Evolutionary conservation across 805 yeast species (phyloP).

Genomic region (Yamadazyma nakazawae): DNA sequence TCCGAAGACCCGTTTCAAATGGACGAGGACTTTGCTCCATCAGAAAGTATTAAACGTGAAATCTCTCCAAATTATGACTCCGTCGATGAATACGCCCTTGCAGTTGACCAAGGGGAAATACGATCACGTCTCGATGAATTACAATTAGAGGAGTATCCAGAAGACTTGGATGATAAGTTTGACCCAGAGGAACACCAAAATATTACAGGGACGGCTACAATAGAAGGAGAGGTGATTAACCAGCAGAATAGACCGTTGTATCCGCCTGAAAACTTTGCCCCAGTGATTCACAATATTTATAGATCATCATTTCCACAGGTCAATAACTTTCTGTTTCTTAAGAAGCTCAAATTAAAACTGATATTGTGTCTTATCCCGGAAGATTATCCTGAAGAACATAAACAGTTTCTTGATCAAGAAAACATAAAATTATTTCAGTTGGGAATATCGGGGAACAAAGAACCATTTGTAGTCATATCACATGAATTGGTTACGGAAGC

Average conservation of each 20-base stretch:
- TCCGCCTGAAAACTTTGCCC: conserved; percentile 91
- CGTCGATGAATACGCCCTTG: conserved; percentile 9
- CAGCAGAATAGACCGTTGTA: conserved; percentile 25
- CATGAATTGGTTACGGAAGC: conserved; percentile 74
- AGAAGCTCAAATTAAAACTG: conserved; percentile 61
- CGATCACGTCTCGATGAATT: conserved; percentile 31
- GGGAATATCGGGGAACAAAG: conserved; percentile 94
- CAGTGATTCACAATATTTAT: conserved; percentile 71
- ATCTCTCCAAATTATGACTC: conserved; percentile 17
- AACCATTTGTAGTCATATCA: conserved; percentile 79
- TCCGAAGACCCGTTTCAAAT: conserved; percentile 42
- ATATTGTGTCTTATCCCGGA: conserved; percentile 87
- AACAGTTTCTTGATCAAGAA: conserved; percentile 56
- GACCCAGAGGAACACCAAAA: conserved; percentile 21
- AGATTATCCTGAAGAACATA: conserved; percentile 78
- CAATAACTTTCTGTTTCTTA: conserved; percentile 72
- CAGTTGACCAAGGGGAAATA: conserved; percentile 22
- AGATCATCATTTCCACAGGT: conserved; percentile 87
- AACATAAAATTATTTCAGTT: conserved; percentile 75
- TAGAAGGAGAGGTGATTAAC: background rate
- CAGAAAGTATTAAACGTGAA: conserved; percentile 4
- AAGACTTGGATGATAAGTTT: conserved; percentile 40
- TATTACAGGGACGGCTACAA: background rate
- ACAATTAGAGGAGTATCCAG: conserved; percentile 31
- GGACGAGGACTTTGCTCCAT: conserved; percentile 36